Evolutionary conservation across 2,329 filamentous ascomycete genomes (phyloP), one percentile per base, ranked within the genome.

Genomic region (Proliferodiscus dingleyae): DNA sequence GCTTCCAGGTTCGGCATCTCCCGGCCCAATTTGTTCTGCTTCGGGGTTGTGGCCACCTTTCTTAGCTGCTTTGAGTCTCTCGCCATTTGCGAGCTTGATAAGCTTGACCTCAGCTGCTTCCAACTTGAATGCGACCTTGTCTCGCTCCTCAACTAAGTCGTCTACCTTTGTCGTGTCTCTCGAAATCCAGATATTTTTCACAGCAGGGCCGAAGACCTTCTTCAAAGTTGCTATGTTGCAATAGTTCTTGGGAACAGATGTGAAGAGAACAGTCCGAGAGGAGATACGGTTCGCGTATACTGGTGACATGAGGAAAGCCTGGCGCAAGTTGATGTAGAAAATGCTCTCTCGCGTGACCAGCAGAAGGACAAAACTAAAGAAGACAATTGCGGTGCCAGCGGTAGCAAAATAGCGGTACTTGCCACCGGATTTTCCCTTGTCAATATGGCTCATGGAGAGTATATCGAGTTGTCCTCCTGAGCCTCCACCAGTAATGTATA

Each of bases 271-370:
- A 1, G 90, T 96, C 43, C 89, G 82, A 2, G 90, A 91, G 2
- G 91, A 96, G 37, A 96, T 81, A 46, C 90, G 86, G 60, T 83
- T 85, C 43, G 89, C 78, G 64, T 94, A 94, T 38, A 87, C 73
- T 9, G 89, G 89, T 9, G 89, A 90, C 45, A 94, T 78, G 32
- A 94, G 79, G 68, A 94, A 96, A 0, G 91, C 91, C 68, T 97
- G 91, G 52, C 90, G 86, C 41, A 97, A 69, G 61, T 94, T 95
- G 71, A 96, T 85, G 67, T 88, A 95, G 75, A 84, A 95, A 57
- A 97, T 85, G 62, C 81, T 83, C 66, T 97, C 91, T 47, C 91
- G 80, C 45, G 89, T 85, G 52, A 97, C 80, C 61, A 88, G 83
- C 68, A 87, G 93, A 65, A 97, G 84, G 54, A 97, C 75, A 63